Evolutionary conservation across 768 basidiomycete genomes (phyloP), one percentile per base, ranked within the genome.

Genomic region (Neoboletus magnificus): DNA sequence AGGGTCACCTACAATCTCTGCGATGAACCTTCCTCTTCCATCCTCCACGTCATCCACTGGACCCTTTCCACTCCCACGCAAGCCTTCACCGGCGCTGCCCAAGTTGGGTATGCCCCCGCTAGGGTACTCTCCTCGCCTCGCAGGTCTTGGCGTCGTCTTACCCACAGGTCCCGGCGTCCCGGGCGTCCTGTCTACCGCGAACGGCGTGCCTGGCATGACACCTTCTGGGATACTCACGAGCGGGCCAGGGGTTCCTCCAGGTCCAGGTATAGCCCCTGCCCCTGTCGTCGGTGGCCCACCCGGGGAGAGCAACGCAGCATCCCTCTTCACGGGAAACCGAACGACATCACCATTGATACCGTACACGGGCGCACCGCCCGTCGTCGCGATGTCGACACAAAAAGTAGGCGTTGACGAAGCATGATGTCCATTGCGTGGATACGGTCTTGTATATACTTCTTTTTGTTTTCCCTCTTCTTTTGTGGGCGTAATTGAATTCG

Each of bases 91-190:
- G 0, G 61, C 55, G 23, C 57, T 71, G 2, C 62, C 67, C 27
- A 71, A 72, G 48, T 49, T 72, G 32, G 65, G 62, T 20, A 67
- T 71, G 46, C 53, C 61, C 12, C 46, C 63, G 12, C 48, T 71
- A 4, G 62, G 59, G 5, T 70, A 60, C 57, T 68, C 69, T 1
- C 69, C 69, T 1, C 69, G 69, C 15, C 66, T 70, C 23, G 49
- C 69, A 3, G 71, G 69, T 12, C 69, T 69, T 9, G 68, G 68
- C 8, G 63, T 71, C 25, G 65, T 66, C 36, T 69, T 59, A 9
- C 66, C 67, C 1, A 65, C 63, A 2, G 67, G 67, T 5, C 67
- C 67, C 0, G 67, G 67, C 8, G 59, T 69, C 11, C 67, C 67
- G 0, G 66, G 67, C 22, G 64, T 68, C 33, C 37, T 67, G 33